Conservation (phyloP, 176 grass and related monocot genomes). For the Guadua angustifolia region DNA sequence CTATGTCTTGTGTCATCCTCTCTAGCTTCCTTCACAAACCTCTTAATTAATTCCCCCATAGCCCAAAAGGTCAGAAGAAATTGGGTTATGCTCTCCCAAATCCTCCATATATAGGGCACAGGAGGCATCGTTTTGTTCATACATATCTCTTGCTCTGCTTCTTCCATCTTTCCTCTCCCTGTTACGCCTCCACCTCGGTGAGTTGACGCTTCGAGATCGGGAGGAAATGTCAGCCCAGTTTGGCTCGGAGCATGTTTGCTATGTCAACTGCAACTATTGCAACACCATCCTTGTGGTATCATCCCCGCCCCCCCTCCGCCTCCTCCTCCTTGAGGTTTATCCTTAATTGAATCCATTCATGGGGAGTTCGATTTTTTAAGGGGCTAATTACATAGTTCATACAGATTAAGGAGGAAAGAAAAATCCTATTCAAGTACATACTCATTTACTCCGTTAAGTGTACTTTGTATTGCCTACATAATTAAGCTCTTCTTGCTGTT, state of each 20-base stretch:
- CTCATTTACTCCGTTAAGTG: constrained; percentile 33
- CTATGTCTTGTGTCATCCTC: background rate
- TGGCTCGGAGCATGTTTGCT: constrained; percentile 75
- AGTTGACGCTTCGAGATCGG: constrained; percentile 31
- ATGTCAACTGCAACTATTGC: constrained; percentile 96
- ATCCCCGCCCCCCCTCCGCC: background rate
- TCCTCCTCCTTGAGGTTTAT: background rate
- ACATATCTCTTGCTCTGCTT: constrained; percentile 45
- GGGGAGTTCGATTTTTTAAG: background rate
- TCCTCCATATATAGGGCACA: constrained; percentile 58
- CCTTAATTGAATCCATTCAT: background rate
- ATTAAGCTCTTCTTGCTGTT: background rate
- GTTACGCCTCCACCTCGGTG: background rate
- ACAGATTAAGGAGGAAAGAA: background rate
- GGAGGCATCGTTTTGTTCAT: constrained; percentile 47
- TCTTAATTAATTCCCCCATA: constrained; percentile 33
- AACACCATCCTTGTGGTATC: constrained; percentile 92
- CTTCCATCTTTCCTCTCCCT: background rate
- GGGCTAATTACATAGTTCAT: background rate
- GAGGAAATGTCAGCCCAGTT: constrained; percentile 67
- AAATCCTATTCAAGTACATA: constrained; percentile 5
- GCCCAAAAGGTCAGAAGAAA: constrained; percentile 34
- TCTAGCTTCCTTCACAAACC: constrained; percentile 50
- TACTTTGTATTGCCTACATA: background rate
- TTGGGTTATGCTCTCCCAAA: constrained; percentile 31